Percentiles rank a stretch among this genome's conserved stretches.
Evolutionary conservation across 1,139 yeast genomes (phyloP).

Genomic region (Kodamaea plutei): DNA sequence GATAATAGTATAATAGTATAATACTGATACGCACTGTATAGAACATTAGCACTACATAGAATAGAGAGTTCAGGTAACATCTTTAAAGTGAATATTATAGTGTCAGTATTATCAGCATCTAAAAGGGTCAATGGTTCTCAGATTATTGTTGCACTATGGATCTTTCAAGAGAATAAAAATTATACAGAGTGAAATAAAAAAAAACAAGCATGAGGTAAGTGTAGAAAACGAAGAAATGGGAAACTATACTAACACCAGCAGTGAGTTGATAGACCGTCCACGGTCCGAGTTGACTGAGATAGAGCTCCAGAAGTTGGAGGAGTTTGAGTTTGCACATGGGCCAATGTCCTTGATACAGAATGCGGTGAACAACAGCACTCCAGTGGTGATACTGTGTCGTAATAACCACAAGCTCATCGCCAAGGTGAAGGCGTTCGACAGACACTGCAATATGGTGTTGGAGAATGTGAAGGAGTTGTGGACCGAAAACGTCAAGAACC

Average conservation of each 20-base stretch:
- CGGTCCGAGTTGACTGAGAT: constrained; percentile 75
- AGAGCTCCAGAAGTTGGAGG: constrained; percentile 80
- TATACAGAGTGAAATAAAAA: too few species aligned
- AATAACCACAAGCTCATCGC: constrained; percentile 90
- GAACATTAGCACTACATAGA: too few species aligned
- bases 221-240: background rate
- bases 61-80: too few species aligned
- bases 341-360: constrained; percentile 84
- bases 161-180: too few species aligned
- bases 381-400: constrained; percentile 84
- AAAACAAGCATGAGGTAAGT: too few species aligned
- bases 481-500: constrained; percentile 66
- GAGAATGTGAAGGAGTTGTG: constrained; percentile 92
- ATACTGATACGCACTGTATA: too few species aligned
- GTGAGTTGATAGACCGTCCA: constrained; percentile 67
- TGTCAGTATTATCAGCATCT: too few species aligned
- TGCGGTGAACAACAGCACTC: constrained; percentile 70
- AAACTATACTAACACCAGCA: constrained; percentile 16
- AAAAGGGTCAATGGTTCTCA: too few species aligned
- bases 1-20: too few species aligned
- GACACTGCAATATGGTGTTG: constrained; percentile 89
- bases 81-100: too few species aligned
- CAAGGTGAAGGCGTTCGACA: constrained; percentile 88
- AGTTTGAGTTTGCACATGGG: constrained; percentile 85
- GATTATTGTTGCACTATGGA: too few species aligned